Evolutionary conservation across 139 green algal genomes (phyloP), one percentile per base, ranked within the genome.

Genomic region (Pseudopediastrum boryanum): DNA sequence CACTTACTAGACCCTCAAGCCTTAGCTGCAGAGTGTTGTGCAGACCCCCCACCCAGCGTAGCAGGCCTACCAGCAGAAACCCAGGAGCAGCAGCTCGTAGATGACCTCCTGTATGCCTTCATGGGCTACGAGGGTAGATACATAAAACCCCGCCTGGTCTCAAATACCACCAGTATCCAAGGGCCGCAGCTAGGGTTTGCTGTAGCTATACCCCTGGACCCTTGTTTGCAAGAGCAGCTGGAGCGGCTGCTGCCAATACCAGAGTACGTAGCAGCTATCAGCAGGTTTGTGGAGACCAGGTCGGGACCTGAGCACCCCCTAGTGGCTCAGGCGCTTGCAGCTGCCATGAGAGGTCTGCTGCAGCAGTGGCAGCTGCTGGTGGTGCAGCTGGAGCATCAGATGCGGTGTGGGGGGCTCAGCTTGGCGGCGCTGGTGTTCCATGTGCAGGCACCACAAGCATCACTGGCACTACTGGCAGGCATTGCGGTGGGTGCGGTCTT

Each of bases 341-440:
- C 90, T 3, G 88, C 88, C 0, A 79, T 98, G 86, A 75, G 90
- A 31, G 31, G 76, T 36, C 82, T 96, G 61, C 83, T 95, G 63
- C 33, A 87, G 4, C 90, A 97, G 81, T 97, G 90, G 89, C 70
- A 89, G 50, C 83, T 97, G 27, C 86, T 97, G 86, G 85, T 96
- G n/a, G 88, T 91, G 10, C 94, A 97, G 89, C 84, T 98, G 69
- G 94, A 98, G 88, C 88, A 94, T 73, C 78, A 92, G 79, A 69
- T 83, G 44, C 48, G 77, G 0, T 58, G 65, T 10, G 86, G 87
- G 33, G 58, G 77, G 44, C 88, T 97, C 33, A 92, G 85, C 38
- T 84, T 98, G 33, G 87, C 91, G 67, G 85, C 74, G 7, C 82
- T 96, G 63, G 89, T 89, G 82, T 97, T 92, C 82, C 93, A 96